Conservation (phyloP, 192 early-diverging fungal genomes). For the Dissophora globulifera region DNA sequence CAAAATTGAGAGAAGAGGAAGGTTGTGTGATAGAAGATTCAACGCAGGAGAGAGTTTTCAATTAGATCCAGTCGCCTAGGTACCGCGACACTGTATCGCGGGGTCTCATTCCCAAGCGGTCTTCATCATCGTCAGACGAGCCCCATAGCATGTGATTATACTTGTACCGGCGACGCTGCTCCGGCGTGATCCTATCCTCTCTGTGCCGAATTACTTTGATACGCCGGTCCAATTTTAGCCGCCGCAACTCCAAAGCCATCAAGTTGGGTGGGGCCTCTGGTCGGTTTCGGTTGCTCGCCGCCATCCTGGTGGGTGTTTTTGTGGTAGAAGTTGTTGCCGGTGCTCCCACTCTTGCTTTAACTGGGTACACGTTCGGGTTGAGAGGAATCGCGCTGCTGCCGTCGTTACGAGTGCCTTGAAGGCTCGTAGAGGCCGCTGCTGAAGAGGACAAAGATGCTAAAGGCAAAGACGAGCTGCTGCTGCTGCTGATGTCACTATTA, state of each 20-base stretch:
- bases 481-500: background rate
- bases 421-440: too few relatives aligned
- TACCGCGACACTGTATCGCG: conserved; percentile 22
- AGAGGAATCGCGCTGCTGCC: too few relatives aligned
- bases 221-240: conserved; percentile 21
- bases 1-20: too few relatives aligned
- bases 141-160: conserved; percentile 4
- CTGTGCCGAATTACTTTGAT: conserved; percentile 31
- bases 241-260: conserved; percentile 11
- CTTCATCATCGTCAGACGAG: conserved; percentile 27
- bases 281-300: too few relatives aligned
- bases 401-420: too few relatives aligned
- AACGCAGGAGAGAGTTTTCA: too few relatives aligned
- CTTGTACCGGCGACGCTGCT: conserved; percentile 8
- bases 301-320: too few relatives aligned
- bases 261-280: conserved; percentile 8
- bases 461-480: too few relatives aligned
- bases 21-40: too few relatives aligned
- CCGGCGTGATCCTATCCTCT: conserved; percentile 9
- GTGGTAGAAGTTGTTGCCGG: background rate
- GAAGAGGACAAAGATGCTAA: too few relatives aligned
- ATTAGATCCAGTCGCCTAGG: background rate
- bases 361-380: too few relatives aligned
- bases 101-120: background rate
- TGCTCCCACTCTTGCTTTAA: too few relatives aligned